Base-by-base conservation (phyloP, 2,329 filamentous ascomycete species). In the Cordyceps cicadae region DNA sequence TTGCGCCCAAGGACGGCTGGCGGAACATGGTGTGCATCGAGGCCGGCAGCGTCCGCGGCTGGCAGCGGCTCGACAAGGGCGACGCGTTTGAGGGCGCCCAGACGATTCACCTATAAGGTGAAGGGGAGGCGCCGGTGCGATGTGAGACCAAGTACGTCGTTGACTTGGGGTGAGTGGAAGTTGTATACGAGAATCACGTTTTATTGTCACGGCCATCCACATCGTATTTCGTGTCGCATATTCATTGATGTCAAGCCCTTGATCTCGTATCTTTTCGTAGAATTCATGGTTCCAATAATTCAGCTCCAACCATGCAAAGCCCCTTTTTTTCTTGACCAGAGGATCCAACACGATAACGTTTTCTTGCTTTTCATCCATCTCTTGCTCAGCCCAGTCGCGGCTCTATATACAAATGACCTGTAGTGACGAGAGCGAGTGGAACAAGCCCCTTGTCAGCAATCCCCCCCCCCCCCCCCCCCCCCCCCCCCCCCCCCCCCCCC, bases 11-110 rank as follows among this genome's bases (percentile, higher is more conserved):
- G 70, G 89, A 92, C 59, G 94, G 89, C 43, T 97, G 88, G 79
- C 90, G 90, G 79, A 85, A 91, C 62, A 97, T 97, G 90, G 79
- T 99, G 49, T 97, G 94, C 71, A 84, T 97, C 55, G 94, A 99
- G 80, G 89, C 93, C 2, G 94, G 94, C 14, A 83, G 87, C 11
- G 93, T 97, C 19, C 81, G 83, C 66, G 84, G 81, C 6, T 97
- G 90, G 90, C 87, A 88, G 76, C 89, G 86, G 67, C 78, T 97
- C 66, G 94, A 97, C 72, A 85, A 87, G 51, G 91, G 91, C 1
- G 85, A 87, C 66, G 79, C 82, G 2, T 85, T 84, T 68, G 81
- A 87, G 71, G 85, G 84, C 7, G 81, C 81, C 15, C 83, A 86
- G 74, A 80, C 79, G 5, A 83, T 86, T 63, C 71, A 68, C 32